Evolutionary conservation across 371 early-diverging fungal genomes (phyloP), one percentile per base, ranked within the genome.

Genomic region (Lichtheimia hyalospora): DNA sequence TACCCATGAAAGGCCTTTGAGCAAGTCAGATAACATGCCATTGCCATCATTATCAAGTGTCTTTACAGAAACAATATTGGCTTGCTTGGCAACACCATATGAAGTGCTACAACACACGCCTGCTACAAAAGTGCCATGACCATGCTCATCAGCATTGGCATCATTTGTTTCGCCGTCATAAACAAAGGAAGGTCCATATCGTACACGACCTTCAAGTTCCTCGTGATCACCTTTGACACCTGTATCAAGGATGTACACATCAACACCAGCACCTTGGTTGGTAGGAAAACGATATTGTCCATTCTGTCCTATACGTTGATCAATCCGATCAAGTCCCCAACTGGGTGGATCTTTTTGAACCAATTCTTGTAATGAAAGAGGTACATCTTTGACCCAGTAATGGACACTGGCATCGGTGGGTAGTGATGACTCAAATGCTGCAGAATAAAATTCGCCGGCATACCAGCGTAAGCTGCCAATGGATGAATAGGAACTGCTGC

Each of bases 1-100:
- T n/a, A 81, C 74, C 73, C 78, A 91, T 50, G 88, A 82, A 24
- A 91, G 70, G 8, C 90, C 92, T 27, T 69, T 71, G 50, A 91
- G 69, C 4, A 91, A 73, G 49, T 84, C 85, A 5, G 83, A 79
- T 20, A 84, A 75, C 18, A 58, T 63, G 12, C 83, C 84, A 39
- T 74, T 74, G 16, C 84, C 84, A 15, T 79, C 58, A 49, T 68
- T 54, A 52, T 84, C 77, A 21, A 89, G 65, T 16, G 85, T 84
- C 60, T 89, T 87, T 3, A 89, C 84, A 52, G 84, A 84, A 10
- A 87, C 78, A 10, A 89, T 68, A 6, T 67, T 63, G 28, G 85
- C 81, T 20, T 81, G 66, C 57, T 85, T 87, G 13, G 88, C 86
- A 7, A 87, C 81, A 20, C 87, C 89, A 62, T 77, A 77, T 16